These are phyloP conservation scores for Cryptococcus sp. DNA, from an alignment of 1,284 basidiomycete species.

Conservation along the genomic window DNA sequence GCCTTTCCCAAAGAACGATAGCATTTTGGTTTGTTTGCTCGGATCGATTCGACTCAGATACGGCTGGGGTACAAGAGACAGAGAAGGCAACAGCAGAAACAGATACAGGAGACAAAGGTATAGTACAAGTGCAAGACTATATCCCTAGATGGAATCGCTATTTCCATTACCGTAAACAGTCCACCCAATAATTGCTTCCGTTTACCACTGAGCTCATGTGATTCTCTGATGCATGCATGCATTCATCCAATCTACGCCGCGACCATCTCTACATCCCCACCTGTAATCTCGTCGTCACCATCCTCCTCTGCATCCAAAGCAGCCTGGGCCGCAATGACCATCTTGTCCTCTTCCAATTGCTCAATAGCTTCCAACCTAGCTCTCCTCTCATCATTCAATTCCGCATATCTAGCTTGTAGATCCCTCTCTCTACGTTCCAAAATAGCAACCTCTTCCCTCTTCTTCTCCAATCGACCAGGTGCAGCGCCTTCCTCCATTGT, in stretches of 20 bases:
- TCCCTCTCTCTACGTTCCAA: constrained; percentile 69
- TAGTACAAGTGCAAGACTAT: no score
- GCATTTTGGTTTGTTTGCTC: constrained; percentile 8
- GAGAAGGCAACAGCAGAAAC: no score
- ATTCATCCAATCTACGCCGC: background rate
- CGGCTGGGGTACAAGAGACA: no score
- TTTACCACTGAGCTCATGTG: background rate
- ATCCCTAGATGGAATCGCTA: no score
- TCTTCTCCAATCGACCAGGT: constrained; percentile 64
- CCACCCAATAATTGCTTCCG: no score
- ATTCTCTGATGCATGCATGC: background rate
- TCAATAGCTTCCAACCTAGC: constrained; percentile 61
- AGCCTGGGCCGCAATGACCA: constrained; percentile 42
- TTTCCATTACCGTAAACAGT: no score
- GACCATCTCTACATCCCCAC: background rate
- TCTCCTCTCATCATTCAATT: constrained; percentile 67
- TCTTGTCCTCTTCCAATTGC: constrained; percentile 47
- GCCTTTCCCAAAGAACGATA: constrained; percentile 29
- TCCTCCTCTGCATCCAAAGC: constrained; percentile 43
- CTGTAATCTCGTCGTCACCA: constrained; percentile 10
- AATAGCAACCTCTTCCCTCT: constrained; percentile 77
- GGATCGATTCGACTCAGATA: no score
- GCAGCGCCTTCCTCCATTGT: constrained; percentile 68
- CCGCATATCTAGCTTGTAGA: constrained; percentile 76
- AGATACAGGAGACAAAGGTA: no score